These are phyloP conservation scores for Suhomyces kilbournensis DNA, from an alignment of 805 yeast genomes.

Conservation along the genomic window DNA sequence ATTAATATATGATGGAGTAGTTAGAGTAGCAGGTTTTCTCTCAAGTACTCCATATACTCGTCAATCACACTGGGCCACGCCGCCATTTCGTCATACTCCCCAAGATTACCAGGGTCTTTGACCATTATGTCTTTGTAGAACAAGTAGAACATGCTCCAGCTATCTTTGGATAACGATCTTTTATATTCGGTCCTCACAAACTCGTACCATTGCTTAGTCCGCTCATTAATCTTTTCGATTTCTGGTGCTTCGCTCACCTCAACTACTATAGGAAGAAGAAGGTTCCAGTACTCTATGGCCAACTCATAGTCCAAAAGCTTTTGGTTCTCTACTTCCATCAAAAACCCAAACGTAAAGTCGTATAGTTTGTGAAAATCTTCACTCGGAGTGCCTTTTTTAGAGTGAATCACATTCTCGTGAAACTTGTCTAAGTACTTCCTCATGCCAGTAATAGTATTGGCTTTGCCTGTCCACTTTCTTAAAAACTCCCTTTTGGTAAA, in stretches of 20 bases:
- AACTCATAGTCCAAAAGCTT: constrained; percentile 55
- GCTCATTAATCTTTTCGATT: constrained; percentile 11
- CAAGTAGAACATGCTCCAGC: constrained; percentile 80
- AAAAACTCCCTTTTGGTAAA: constrained; percentile 52
- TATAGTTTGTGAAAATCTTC: constrained; percentile 58
- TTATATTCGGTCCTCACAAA: constrained; percentile 48
- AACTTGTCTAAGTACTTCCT: constrained; percentile 16
- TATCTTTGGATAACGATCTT: constrained; percentile 60
- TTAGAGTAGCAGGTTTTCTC: constrained; percentile 18
- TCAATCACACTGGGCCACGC: constrained; percentile 94
- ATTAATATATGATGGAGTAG: constrained; percentile 16
- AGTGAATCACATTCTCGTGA: constrained; percentile 9
- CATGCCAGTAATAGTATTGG: constrained; percentile 47
- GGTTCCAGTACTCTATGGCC: constrained; percentile 74
- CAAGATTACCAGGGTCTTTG: constrained; percentile 48
- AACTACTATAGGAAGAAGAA: constrained; percentile 44
- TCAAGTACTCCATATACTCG: constrained; percentile 65
- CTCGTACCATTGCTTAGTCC: constrained; percentile 54
- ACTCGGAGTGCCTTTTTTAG: constrained; percentile 3
- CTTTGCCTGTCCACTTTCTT: constrained; percentile 51
- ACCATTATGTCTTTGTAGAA: constrained; percentile 52
- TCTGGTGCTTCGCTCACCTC: constrained; percentile 5
- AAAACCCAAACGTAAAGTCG: constrained; percentile 65
- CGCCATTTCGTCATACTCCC: constrained; percentile 68
- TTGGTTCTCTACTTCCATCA: constrained; percentile 54